Evolutionary conservation across 345 rosid genomes (phyloP), one percentile per base, ranked within the genome.

Genomic region (Excoecaria agallocha): DNA sequence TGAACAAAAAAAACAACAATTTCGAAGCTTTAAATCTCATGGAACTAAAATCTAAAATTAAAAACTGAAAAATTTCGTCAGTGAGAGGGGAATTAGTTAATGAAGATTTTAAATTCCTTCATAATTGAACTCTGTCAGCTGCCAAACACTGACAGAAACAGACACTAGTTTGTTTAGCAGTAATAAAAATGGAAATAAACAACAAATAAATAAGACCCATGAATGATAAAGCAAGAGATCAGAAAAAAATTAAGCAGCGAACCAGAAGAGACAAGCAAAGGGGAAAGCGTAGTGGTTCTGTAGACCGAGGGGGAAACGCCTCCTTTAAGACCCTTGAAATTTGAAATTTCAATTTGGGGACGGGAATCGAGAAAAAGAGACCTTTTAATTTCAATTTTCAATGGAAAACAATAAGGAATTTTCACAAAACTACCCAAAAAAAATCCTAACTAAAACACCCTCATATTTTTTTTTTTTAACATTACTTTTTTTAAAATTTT

Each of bases 311-410:
- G 50, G 24, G 48, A 43, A 30, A 30, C 10, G 48, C 8, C 48
- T 6, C 48, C 48, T 8, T 43, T 43, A 10, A 43, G 48, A 43
- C 5, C 10, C 62, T 4, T 43, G 20, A 58, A 41, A 46, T 73
- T 73, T 73, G 20, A 64, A 73, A 63, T 51, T 73, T 73, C 69
- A 51, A 63, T 62, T 73, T n/a, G 49, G 76, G 39, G 3, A 17
- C 38, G 16, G 9, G 59, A 20, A 15, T 12, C 11, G 30, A 5
- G 58, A 52, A 19, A 52, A 19, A 11, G 15, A 8, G 49, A 17
- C 61, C 60, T 3, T 39, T 70, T 41, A 0, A 3, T 55, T 48
- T 48, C 46, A 35, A 25, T 55, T 30, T 30, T 30, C 30, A 30
- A 30, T 30, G n/a, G n/a, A n/a, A n/a, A n/a, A n/a, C n/a, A n/a